Percentiles rank a stretch among this genome's conserved stretches.
Conservation (phyloP, 2,329 filamentous ascomycete species). For the Fusarium xyrophilum region DNA sequence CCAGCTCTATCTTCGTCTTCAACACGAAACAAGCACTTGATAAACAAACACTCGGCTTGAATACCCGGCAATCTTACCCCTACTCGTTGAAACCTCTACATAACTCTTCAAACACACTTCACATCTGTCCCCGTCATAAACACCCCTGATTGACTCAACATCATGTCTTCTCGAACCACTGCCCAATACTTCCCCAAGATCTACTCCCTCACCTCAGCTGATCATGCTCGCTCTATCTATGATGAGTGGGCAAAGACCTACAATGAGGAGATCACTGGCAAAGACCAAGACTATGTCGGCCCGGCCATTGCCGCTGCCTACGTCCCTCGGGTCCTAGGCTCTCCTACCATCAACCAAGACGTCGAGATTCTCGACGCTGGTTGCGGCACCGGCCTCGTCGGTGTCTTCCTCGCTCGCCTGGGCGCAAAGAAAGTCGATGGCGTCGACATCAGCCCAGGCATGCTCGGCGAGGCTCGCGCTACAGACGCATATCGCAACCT, state of each 20-base stretch:
- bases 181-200: constrained; percentile 38
- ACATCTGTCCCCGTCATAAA: neutral
- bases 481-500: constrained; percentile 57
- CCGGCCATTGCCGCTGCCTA: constrained; percentile 49
- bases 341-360: constrained; percentile 32
- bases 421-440: constrained; percentile 58
- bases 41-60: constrained; percentile 1
- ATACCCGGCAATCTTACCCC: neutral
- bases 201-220: constrained; percentile 40
- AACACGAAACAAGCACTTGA: constrained; percentile 15
- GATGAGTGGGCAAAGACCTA: constrained; percentile 48
- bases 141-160: constrained; percentile 7
- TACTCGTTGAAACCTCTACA: neutral
- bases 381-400: constrained; percentile 63
- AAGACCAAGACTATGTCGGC: constrained; percentile 52
- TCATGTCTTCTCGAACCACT: constrained; percentile 37
- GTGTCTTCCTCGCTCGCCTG: constrained; percentile 52
- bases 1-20: constrained; percentile 9
- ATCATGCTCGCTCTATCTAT: constrained; percentile 44
- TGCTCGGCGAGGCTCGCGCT: constrained; percentile 59
- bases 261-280: constrained; percentile 46
- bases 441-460: constrained; percentile 59
- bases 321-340: constrained; percentile 44
- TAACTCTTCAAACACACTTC: neutral
- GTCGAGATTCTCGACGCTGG: constrained; percentile 58